phyloP scores from a whole-genome alignment of 805 yeast species.

The Schizosaccharomyces osmophilus region DNA sequence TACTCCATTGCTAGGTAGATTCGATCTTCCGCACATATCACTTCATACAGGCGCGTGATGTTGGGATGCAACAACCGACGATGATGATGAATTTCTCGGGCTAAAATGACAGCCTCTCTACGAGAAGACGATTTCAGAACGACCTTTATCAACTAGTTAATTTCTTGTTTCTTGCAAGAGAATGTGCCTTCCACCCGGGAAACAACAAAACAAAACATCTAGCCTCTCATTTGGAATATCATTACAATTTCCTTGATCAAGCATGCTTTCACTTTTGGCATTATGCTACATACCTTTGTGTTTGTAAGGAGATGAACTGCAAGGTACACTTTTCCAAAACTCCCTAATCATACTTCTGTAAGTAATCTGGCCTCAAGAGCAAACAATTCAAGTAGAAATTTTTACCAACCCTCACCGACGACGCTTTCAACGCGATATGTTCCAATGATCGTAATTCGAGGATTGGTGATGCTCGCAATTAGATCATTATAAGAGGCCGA shows the following conservation, averaged over 20 bases:
- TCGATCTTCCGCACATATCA: constrained; percentile 50
- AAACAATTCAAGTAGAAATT: background rate
- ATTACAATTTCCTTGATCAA: background rate
- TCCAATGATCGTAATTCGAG: constrained; percentile 42
- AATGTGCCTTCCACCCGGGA: too few species aligned
- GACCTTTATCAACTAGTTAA: constrained; percentile 16
- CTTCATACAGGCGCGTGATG: constrained; percentile 65
- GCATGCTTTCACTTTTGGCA: background rate
- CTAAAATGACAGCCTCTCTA: constrained; percentile 59
- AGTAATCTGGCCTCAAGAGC: background rate
- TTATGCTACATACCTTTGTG: constrained; percentile 20
- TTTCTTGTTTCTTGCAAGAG: background rate
- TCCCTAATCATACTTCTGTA: constrained; percentile 7
- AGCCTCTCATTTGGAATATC: background rate
- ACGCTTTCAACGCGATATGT: constrained; percentile 48
- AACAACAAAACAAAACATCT: background rate
- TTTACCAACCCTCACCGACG: constrained; percentile 51
- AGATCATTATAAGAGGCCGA: constrained; percentile 3
- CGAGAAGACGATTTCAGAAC: constrained; percentile 58
- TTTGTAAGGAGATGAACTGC: constrained; percentile 58
- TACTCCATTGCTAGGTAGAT: constrained; percentile 81
- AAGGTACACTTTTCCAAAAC: constrained; percentile 75
- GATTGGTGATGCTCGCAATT: background rate
- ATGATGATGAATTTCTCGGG: constrained; percentile 74
- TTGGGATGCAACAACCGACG: constrained; percentile 62